Conservation (phyloP, 2,329 filamentous ascomycete genomes). For the Tolypocladium nubicola region DNA sequence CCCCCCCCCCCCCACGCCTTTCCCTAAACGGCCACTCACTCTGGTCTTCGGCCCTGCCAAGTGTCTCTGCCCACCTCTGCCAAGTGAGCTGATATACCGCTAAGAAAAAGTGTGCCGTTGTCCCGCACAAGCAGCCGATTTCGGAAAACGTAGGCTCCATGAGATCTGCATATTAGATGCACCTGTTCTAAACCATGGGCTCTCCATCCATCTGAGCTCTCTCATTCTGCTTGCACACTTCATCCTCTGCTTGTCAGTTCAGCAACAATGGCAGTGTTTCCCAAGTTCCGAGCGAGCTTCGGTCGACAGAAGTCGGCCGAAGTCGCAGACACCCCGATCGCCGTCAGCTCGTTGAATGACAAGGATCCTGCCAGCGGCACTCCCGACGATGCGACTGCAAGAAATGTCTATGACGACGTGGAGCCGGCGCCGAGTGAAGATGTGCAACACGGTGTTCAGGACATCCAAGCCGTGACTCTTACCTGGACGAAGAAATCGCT, state of each 20-base stretch:
- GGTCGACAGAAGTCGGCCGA: neutral
- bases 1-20: neutral
- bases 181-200: neutral
- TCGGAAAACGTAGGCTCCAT: no score
- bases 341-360: neutral
- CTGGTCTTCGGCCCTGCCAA: neutral
- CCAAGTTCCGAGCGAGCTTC: neutral
- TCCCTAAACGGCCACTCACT: neutral
- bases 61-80: neutral
- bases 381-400: neutral
- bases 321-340: neutral
- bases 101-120: neutral
- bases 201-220: neutral
- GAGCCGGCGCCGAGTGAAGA: conserved; percentile 6
- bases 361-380: neutral
- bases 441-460: conserved; percentile 25
- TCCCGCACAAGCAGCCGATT: no score
- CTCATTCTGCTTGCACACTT: neutral
- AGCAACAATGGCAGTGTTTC: neutral
- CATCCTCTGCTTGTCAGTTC: neutral
- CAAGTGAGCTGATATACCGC: neutral
- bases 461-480: conserved; percentile 29
- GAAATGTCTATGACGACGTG: neutral
- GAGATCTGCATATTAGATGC: no score
- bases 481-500: conserved; percentile 29